These are phyloP conservation scores for Gossypium herbaceum DNA, from an alignment of 345 rosid species.

Conservation along the genomic window DNA sequence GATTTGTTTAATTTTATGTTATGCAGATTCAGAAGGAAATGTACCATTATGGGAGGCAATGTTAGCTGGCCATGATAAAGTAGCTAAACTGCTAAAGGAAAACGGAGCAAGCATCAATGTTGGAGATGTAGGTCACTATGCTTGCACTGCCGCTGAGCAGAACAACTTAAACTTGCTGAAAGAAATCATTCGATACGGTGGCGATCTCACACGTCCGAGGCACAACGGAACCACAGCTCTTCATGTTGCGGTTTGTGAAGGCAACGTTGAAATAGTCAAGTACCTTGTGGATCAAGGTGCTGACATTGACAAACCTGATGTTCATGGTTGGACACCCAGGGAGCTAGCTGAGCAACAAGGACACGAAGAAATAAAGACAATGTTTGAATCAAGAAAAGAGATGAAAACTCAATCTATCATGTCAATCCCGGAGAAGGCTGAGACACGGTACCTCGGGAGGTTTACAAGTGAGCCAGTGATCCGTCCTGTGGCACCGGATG, in stretches of 20 bases:
- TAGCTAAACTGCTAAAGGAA: constrained; percentile 43
- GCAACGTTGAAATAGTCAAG: constrained; percentile 54
- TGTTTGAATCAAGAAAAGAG: constrained; percentile 44
- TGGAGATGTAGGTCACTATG: constrained; percentile 75
- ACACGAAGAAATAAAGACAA: constrained; percentile 60
- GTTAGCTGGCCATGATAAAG: constrained; percentile 52
- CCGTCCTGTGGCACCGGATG: constrained; percentile 26
- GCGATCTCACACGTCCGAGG: constrained; percentile 51
- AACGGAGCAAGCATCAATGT: constrained; percentile 38
- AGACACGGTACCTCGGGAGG: constrained; percentile 49
- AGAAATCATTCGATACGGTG: constrained; percentile 50
- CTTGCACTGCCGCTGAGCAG: constrained; percentile 71
- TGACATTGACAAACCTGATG: constrained; percentile 55
- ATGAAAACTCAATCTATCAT: constrained; percentile 28
- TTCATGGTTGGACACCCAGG: constrained; percentile 61
- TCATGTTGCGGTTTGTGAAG: constrained; percentile 80
- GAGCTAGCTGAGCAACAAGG: constrained; percentile 87
- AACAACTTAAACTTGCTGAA: constrained; percentile 54
- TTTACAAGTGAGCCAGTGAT: constrained; percentile 72
- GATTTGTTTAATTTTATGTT: not conserved
- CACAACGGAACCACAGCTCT: constrained; percentile 65
- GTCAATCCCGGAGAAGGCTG: constrained; percentile 47
- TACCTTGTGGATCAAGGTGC: constrained; percentile 70
- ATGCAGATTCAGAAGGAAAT: constrained; percentile 64
- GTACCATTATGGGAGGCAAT: constrained; percentile 87